Evolutionary conservation across 768 basidiomycete genomes (phyloP).

Genomic region (Mycena venus): DNA sequence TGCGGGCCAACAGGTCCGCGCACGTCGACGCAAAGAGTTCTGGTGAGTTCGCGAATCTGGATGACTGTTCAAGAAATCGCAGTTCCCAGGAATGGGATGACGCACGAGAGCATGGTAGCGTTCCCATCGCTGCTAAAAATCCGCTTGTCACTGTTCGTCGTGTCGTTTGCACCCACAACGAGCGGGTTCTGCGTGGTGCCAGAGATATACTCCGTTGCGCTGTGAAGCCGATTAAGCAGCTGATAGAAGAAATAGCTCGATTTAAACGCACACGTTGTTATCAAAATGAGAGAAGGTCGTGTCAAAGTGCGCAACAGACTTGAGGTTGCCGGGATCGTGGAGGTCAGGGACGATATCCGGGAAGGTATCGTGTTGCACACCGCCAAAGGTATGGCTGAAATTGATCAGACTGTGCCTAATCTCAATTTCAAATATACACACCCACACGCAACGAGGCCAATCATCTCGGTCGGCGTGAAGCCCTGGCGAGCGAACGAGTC

Average conservation of each 20-base stretch:
- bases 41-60: constrained; percentile 2
- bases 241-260: not conserved
- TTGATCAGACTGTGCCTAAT: not conserved
- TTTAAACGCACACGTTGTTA: not conserved
- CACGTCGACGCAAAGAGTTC: constrained; percentile 12
- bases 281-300: constrained; percentile 11
- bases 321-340: not conserved
- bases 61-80: not conserved
- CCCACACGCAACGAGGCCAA: constrained; percentile 22
- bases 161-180: no score
- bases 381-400: not conserved
- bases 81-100: not conserved
- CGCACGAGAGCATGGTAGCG: constrained; percentile 6
- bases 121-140: constrained; percentile 22
- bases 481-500: constrained; percentile 8
- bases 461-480: constrained; percentile 20
- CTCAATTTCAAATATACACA: not conserved
- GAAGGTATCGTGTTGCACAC: not conserved
- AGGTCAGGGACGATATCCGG: not conserved
- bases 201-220: constrained; percentile 18
- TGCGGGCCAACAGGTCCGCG: constrained; percentile 2
- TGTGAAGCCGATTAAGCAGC: not conserved
- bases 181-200: constrained; percentile 7
- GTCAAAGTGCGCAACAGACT: constrained; percentile 16
- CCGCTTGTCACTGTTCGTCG: no score